Conservation (phyloP, 345 rosid species). For the Firmiana major region DNA sequence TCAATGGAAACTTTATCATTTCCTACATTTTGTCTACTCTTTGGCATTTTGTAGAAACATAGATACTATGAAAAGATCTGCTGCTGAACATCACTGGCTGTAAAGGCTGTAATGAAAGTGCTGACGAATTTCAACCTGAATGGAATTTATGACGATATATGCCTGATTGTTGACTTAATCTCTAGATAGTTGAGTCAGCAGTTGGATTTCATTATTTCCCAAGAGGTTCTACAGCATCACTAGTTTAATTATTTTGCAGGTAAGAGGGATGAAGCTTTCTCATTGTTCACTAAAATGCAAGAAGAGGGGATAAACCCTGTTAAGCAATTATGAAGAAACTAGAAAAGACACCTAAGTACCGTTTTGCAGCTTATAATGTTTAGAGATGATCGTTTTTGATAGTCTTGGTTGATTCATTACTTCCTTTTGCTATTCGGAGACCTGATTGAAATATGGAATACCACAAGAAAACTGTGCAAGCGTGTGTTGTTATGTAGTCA, state of each 20-base stretch:
- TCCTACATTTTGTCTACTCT: not conserved
- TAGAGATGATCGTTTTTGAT: not conserved
- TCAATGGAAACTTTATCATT: not conserved
- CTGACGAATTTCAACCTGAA: not conserved
- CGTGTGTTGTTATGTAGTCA: not conserved
- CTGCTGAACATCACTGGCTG: not conserved
- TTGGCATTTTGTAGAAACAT: not conserved
- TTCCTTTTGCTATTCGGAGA: not conserved
- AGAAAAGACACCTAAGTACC: not conserved
- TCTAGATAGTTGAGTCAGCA: not conserved
- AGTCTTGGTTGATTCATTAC: not conserved
- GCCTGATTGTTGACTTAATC: not conserved
- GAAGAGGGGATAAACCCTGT: slow-evolving; percentile 53
- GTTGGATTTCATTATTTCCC: slow-evolving; percentile 2
- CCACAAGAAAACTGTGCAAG: not conserved
- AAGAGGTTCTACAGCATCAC: not conserved
- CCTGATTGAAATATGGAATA: not conserved
- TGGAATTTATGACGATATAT: not conserved
- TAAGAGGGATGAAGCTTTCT: slow-evolving; percentile 50
- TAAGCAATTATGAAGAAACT: not conserved
- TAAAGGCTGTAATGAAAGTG: not conserved
- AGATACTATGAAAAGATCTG: not conserved
- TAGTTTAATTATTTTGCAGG: slow-evolving; percentile 39
- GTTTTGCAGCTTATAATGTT: not conserved
- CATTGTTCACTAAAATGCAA: slow-evolving; percentile 57